Evolutionary conservation across 169 alveolate species (phyloP).

Genomic region (Besnoitia besnoiti): DNA sequence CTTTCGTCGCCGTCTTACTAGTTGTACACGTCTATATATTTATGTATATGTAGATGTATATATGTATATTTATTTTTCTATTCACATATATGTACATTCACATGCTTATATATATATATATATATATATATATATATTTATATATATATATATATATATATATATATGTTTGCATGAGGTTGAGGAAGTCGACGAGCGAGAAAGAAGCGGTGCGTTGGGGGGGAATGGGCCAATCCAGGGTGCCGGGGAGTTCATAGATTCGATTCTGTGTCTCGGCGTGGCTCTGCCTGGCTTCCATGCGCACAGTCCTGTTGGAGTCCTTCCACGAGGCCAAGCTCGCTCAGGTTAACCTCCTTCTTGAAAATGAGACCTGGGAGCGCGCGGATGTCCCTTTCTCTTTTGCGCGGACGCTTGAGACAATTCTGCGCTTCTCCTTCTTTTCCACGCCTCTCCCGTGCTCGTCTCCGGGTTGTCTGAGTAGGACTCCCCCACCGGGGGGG

Average conservation of each 20-base stretch:
- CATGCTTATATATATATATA: neutral
- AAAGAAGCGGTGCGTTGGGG: too few species aligned
- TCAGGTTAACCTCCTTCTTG: constrained; percentile 38
- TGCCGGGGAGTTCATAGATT: neutral
- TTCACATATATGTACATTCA: neutral
- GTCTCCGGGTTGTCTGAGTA: neutral
- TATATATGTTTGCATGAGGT: too few species aligned
- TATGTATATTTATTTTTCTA: neutral
- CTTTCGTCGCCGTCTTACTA: neutral
- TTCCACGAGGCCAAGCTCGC: constrained; percentile 37
- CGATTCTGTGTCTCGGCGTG: neutral
- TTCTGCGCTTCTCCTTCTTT: neutral
- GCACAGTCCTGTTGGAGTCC: constrained; percentile 40
- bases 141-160: too few species aligned
- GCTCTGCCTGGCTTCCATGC: neutral
- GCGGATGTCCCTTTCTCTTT: constrained; percentile 1
- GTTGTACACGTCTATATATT: neutral
- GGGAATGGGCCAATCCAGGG: too few species aligned
- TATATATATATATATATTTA: too few species aligned
- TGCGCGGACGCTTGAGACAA: neutral
- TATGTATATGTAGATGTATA: neutral
- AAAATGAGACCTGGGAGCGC: constrained; percentile 44
- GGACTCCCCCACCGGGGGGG: neutral
- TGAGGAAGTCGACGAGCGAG: too few species aligned
- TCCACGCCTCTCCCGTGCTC: neutral